These are phyloP conservation scores for Aspergillus japonicus DNA, from an alignment of 2,329 filamentous ascomycete species.

Conservation along the genomic window DNA sequence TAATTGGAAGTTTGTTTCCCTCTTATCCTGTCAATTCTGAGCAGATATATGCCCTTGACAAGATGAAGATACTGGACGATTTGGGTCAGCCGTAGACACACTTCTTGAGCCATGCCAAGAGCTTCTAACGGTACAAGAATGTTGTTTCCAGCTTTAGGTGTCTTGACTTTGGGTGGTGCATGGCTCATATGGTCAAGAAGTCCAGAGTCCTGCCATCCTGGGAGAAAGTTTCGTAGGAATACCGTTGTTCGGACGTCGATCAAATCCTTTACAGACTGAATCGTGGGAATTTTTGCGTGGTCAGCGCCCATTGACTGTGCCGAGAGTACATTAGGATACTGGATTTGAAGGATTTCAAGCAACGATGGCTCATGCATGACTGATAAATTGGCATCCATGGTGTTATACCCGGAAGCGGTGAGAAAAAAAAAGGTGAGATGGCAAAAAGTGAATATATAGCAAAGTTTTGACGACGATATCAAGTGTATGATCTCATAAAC, in stretches of 20 bases:
- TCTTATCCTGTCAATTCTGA: not conserved
- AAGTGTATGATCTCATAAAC: not conserved
- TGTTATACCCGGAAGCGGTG: not conserved
- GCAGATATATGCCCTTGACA: not conserved
- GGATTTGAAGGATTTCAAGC: not conserved
- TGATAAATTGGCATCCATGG: not conserved
- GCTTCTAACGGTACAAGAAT: not conserved
- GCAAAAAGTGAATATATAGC: not conserved
- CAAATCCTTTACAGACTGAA: not conserved
- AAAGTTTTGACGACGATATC: not conserved
- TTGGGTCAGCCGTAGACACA: not conserved
- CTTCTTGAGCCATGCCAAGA: not conserved
- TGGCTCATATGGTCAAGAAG: not conserved
- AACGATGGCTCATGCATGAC: not conserved
- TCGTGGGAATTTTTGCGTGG: not conserved
- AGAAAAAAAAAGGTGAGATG: not conserved
- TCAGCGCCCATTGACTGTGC: not conserved
- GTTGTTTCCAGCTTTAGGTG: not conserved
- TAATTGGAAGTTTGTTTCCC: not conserved
- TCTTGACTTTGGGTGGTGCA: not conserved
- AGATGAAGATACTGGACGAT: not conserved
- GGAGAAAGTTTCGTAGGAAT: not conserved
- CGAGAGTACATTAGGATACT: not conserved
- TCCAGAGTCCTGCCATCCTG: not conserved
- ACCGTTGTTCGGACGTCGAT: too few species aligned